Percentiles rank a stretch among this genome's conserved stretches.
Evolutionary conservation across 192 early-diverging fungal genomes (phyloP).

Genomic region (Coemansia sp.): DNA sequence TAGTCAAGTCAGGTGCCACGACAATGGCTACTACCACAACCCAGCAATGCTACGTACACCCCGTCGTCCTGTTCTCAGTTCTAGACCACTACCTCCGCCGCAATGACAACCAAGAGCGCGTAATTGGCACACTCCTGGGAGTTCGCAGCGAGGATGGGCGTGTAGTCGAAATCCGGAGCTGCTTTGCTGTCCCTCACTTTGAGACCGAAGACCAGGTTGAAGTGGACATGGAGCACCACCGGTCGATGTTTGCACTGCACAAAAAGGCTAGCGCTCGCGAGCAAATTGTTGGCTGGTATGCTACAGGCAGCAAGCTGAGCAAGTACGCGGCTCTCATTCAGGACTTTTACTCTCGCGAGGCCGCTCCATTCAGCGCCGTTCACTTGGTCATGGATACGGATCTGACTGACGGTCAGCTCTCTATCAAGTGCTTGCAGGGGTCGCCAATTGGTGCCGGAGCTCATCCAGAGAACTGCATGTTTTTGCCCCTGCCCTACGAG

Average conservation of each 20-base stretch:
- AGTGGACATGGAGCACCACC: slow-evolving; percentile 88
- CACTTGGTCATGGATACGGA: slow-evolving; percentile 87
- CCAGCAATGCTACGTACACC: slow-evolving; percentile 58
- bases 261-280: slow-evolving; percentile 86
- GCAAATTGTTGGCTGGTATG: slow-evolving; percentile 93
- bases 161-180: slow-evolving; percentile 84
- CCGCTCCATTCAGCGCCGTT: slow-evolving; percentile 68
- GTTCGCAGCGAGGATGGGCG: slow-evolving; percentile 82
- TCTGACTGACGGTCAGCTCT: slow-evolving; percentile 66
- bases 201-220: slow-evolving; percentile 77
- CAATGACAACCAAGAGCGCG: slow-evolving; percentile 75
- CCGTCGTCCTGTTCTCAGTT: slow-evolving; percentile 87
- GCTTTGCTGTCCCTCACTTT: slow-evolving; percentile 79
- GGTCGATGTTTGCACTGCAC: slow-evolving; percentile 82
- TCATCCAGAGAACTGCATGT: slow-evolving; percentile 82
- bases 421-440: slow-evolving; percentile 70
- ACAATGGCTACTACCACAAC: slow-evolving; percentile 32
- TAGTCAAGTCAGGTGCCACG: slow-evolving; percentile 29
- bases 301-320: slow-evolving; percentile 66
- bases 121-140: slow-evolving; percentile 90
- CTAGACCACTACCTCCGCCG: slow-evolving; percentile 90
- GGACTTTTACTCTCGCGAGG: slow-evolving; percentile 79
- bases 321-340: slow-evolving; percentile 72
- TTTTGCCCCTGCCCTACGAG: slow-evolving; percentile 82
- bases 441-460: slow-evolving; percentile 70